Percentiles rank a stretch among this genome's conserved stretches.
phyloP scores from a whole-genome alignment of 139 green algal genomes.

The Auxenochlorella pyrenoidosa region DNA sequence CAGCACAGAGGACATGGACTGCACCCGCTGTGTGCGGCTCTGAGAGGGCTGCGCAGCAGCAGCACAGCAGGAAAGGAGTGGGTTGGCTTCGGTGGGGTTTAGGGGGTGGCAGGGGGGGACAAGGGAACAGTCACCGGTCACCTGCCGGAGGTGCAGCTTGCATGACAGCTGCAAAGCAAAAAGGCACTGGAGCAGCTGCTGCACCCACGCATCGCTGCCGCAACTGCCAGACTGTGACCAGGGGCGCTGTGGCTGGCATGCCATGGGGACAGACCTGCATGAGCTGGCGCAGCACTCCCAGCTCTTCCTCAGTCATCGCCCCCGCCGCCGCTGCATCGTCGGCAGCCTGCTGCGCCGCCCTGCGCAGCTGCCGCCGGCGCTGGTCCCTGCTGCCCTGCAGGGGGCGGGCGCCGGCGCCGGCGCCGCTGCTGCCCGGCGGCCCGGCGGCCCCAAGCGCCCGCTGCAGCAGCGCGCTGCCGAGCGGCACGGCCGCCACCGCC shows the following conservation, averaged over 20 bases:
- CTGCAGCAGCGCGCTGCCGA: not conserved
- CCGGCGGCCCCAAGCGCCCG: not conserved
- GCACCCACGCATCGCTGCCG: not conserved
- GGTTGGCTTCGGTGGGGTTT: no score
- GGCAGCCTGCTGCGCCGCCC: not conserved
- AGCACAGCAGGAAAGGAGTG: no score
- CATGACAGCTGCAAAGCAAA: no score
- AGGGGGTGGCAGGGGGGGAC: no score
- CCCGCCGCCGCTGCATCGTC: constrained; percentile 3
- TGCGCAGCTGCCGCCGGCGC: not conserved
- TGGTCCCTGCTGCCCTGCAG: not conserved
- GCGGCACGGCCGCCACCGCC: constrained; percentile 1
- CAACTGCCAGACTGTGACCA: not conserved
- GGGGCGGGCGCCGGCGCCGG: not conserved
- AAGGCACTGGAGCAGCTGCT: not conserved
- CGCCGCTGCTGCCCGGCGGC: not conserved
- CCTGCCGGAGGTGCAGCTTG: no score
- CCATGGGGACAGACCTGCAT: not conserved
- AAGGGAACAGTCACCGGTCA: no score
- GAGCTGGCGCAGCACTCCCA: not conserved
- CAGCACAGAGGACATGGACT: not conserved
- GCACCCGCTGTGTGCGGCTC: constrained; percentile 22
- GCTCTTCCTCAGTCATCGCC: not conserved
- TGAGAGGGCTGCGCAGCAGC: not conserved
- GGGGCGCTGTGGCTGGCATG: no score